These are phyloP conservation scores for Trypanosoma caninum DNA, from an alignment of 208 protist species.

Conservation along the genomic window DNA sequence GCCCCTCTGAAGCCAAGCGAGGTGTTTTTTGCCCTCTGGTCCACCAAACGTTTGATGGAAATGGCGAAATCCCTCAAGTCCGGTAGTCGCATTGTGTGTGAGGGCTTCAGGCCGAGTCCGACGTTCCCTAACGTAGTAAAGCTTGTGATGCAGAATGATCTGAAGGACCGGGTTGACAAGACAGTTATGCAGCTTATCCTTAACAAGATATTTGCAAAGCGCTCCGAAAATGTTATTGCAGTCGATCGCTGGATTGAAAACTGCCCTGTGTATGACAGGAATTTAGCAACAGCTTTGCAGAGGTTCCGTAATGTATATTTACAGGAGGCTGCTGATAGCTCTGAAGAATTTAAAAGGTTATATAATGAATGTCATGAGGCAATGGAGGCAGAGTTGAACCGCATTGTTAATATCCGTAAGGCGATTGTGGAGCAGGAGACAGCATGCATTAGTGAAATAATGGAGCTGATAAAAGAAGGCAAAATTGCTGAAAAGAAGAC, in stretches of 20 bases:
- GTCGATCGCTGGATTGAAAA: constrained; percentile 70
- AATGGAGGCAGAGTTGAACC: constrained; percentile 59
- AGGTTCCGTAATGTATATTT: constrained; percentile 66
- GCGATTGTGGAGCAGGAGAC: constrained; percentile 46
- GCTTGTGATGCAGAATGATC: constrained; percentile 88
- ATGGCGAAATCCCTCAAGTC: constrained; percentile 69
- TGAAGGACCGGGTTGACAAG: constrained; percentile 54
- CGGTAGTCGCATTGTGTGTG: constrained; percentile 76
- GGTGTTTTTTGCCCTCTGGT: constrained; percentile 78
- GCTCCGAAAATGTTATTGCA: constrained; percentile 33
- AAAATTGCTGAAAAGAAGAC: constrained; percentile 72
- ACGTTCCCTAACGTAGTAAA: constrained; percentile 42
- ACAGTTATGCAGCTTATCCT: constrained; percentile 51
- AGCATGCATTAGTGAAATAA: constrained; percentile 48
- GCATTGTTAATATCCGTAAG: constrained; percentile 61
- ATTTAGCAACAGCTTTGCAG: constrained; percentile 54
- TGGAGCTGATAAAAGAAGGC: constrained; percentile 35
- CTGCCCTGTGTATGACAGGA: constrained; percentile 77
- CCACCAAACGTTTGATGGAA: constrained; percentile 47
- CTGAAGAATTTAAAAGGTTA: constrained; percentile 47
- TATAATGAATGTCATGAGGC: constrained; percentile 34
- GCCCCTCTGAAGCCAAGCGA: constrained; percentile 58
- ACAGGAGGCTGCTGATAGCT: constrained; percentile 51
- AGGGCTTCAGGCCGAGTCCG: constrained; percentile 47
- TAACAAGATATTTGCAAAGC: constrained; percentile 79